Percentiles rank a stretch among this genome's conserved stretches.
Conservation (phyloP, 2,329 filamentous ascomycete genomes). For the Penicillium sp. region DNA sequence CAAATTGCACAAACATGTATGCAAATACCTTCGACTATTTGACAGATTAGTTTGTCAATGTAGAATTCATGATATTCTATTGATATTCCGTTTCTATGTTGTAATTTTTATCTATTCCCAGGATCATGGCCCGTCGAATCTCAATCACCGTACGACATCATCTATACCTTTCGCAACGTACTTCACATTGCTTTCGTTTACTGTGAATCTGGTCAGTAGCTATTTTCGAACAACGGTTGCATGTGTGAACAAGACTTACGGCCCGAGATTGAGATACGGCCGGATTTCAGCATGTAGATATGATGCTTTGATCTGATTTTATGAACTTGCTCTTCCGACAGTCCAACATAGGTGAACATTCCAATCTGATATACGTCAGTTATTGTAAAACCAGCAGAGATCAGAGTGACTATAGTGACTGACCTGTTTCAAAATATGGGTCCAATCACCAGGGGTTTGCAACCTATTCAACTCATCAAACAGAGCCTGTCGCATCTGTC, state of each 20-base stretch:
- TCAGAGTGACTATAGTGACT: neutral
- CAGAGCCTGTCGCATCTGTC: conserved; percentile 16
- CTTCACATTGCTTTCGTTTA: conserved; percentile 17
- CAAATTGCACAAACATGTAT: neutral
- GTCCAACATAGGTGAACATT: conserved; percentile 22
- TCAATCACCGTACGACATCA: conserved; percentile 15
- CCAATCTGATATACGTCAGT: conserved; percentile 13
- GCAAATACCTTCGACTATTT: too few relatives aligned
- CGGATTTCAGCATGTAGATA: conserved; percentile 22
- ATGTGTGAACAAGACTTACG: conserved; percentile 7
- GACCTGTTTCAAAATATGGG: conserved; percentile 18
- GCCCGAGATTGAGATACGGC: conserved; percentile 21
- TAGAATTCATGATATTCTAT: too few relatives aligned
- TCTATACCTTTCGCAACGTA: conserved; percentile 18
- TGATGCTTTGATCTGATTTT: conserved; percentile 17
- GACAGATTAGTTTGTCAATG: too few relatives aligned
- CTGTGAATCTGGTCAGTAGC: conserved; percentile 1
- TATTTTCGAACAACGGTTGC: neutral
- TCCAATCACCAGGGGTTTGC: conserved; percentile 18
- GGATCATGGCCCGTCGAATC: neutral
- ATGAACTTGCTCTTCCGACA: conserved; percentile 12
- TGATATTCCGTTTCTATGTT: too few relatives aligned
- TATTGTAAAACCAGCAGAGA: neutral
- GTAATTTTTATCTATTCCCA: too few relatives aligned
- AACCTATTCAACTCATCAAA: conserved; percentile 12